Base-by-base conservation (phyloP, 2,329 filamentous ascomycete genomes). In the Calonectria pauciramosa region DNA sequence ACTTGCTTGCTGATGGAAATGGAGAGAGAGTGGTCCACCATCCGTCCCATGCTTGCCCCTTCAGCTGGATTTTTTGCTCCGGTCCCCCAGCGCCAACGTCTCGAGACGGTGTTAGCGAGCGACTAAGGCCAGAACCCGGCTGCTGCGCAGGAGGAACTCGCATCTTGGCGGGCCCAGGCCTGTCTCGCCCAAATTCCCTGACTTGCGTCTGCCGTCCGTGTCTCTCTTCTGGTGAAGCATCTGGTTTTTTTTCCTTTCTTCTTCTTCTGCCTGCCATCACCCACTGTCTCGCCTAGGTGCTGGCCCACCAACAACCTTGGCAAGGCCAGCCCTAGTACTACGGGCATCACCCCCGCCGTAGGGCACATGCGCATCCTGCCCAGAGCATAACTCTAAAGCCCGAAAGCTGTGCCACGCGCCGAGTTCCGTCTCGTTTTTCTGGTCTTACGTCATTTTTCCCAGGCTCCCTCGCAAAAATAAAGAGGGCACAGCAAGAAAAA, bases 351-450 rank as follows among this genome's bases (percentile, higher is more conserved):
- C 32, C 11, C 56, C 34, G 11, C 26, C 51, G 7, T 20, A 63
- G 56, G 26, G 14, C n/a, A 47, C 44, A 47, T 47, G 36, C 18
- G 34, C 56, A 44, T 63, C 56, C 34, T 41, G 23, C 20, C 56
- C 56, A 26, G 14, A 30, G 23, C 56, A 41, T 63, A 63, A 63
- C 56, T 63, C 56, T 63, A 63, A 63, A 41, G 20, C 20, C 34
- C 56, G 11, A 36, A 28, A 32, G 51, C 47, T 28, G 23, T 28
- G 28, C 34, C n/a, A 36, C 56, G 38, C 38, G 56, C 56, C 36
- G 56, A 63, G 56, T 63, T 63, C 56, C 56, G 36, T 38, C 34
- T 63, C 56, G 34, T 36, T 18, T 59, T 16, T 59, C n/a, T 60
- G 56, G 18, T 63, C 56, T 63, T 63, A 63, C 56, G 56, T 63